These are phyloP conservation scores for Auriscalpium vulgare DNA, from an alignment of 768 basidiomycete species.

Conservation along the genomic window DNA sequence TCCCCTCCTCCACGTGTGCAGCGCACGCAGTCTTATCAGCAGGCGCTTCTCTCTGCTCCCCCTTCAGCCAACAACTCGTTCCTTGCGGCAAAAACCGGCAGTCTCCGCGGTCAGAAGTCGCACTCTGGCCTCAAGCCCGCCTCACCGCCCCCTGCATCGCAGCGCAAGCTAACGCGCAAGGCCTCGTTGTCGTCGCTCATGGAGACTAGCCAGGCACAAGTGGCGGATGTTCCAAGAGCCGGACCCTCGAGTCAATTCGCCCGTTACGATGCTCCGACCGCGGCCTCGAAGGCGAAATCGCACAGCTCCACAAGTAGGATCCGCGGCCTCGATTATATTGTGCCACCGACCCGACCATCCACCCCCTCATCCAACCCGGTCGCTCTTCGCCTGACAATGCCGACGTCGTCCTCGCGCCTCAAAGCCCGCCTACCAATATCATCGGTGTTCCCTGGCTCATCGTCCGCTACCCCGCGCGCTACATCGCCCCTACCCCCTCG, in stretches of 20 bases:
- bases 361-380: conserved; percentile 74
- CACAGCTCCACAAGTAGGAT: conserved; percentile 59
- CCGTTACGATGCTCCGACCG: conserved; percentile 74
- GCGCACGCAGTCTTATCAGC: conserved; percentile 52
- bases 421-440: conserved; percentile 71
- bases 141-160: conserved; percentile 49
- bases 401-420: conserved; percentile 61
- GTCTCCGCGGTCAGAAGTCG: conserved; percentile 78
- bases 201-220: conserved; percentile 50
- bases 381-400: conserved; percentile 81
- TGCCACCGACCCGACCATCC: conserved; percentile 71
- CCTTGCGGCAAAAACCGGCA: conserved; percentile 61
- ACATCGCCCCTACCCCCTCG: conserved; percentile 49
- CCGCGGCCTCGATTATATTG: conserved; percentile 49
- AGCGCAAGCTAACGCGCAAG: conserved; percentile 62
- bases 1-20: conserved; percentile 52
- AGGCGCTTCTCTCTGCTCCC: conserved; percentile 40
- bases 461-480: conserved; percentile 35
- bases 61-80: conserved; percentile 45
- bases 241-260: conserved; percentile 30
- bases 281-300: conserved; percentile 71
- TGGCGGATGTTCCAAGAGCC: conserved; percentile 41
- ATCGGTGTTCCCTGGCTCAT: conserved; percentile 55
- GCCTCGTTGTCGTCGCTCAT: conserved; percentile 72
- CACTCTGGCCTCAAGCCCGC: conserved; percentile 75